Conservation (phyloP, 345 rosid species). For the Viola odorata region DNA sequence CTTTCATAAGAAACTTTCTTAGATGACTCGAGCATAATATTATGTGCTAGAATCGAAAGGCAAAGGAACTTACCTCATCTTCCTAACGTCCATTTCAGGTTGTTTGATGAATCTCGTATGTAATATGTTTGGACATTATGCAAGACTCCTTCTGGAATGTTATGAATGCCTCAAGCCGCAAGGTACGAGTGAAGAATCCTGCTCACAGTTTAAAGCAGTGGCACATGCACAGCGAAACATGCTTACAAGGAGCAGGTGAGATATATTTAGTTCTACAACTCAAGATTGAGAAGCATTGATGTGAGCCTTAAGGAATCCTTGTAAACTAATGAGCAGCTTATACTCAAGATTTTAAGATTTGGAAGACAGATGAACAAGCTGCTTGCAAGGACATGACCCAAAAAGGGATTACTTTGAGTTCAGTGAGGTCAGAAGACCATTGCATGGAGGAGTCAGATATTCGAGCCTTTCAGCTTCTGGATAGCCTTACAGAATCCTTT, state of each 20-base stretch:
- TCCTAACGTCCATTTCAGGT: constrained; percentile 2
- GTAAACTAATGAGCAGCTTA: neutral
- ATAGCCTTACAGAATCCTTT: constrained; percentile 6
- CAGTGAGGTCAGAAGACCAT: constrained; percentile 6
- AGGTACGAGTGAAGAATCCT: neutral
- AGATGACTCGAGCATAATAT: too few species aligned
- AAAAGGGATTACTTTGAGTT: constrained; percentile 3
- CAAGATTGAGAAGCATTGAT: constrained; percentile 7
- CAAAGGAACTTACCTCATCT: constrained; percentile 10
- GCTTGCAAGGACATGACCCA: constrained; percentile 6
- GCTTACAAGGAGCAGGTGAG: neutral
- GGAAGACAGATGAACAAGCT: constrained; percentile 3
- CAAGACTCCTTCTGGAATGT: neutral
- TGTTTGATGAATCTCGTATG: neutral
- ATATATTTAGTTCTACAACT: constrained; percentile 1
- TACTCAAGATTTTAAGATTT: constrained; percentile 14
- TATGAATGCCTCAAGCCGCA: neutral
- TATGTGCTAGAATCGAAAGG: neutral
- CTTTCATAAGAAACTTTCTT: too few species aligned
- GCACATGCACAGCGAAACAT: too few species aligned
- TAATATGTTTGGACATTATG: constrained; percentile 2
- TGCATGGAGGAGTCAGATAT: constrained; percentile 11
- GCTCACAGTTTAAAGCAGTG: neutral
- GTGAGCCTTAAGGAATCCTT: constrained; percentile 6
- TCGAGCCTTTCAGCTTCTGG: constrained; percentile 5